Evolutionary conservation across 148 eudicot species (phyloP), one percentile per base, ranked within the genome.

Genomic region (Fagopyrum tataricum): DNA sequence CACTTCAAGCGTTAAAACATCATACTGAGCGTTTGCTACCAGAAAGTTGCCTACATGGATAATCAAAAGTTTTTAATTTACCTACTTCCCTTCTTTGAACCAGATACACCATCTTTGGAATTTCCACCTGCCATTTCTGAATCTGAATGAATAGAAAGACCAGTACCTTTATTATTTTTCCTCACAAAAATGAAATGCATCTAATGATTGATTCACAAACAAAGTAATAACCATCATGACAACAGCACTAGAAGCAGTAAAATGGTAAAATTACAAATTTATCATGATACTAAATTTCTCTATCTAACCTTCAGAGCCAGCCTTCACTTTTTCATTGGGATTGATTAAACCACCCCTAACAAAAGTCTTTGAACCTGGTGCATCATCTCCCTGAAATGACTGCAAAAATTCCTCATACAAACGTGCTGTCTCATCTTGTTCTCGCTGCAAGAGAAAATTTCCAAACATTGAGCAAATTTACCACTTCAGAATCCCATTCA

Each of bases 11-110:
- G 14, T 37, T n/a, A 37, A 37, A 69, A 42, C 51, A 20, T 70
- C 72, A 42, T 44, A 70, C 13, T 46, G 39, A 70, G 20, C 26
- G 26, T 44, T 43, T 18, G 72, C 52, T 11, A 20, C n/a, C 24
- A 68, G 51, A 74, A 79, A 77, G 49, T 84, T 85, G 85, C 82
- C 86, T 79, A 72, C 76, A 80, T 69, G 82, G 86, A 85, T 83
- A 80, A 88, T 82, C 92, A 89, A 91, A 85, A 81, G 94, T 85
- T 85, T 84, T 87, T 72, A 59, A 76, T 90, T 93, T 95, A 95
- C 99, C 99, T 95, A 95, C 99, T 95, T 81, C 99, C 96, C 93
- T 91, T 92, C 99, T 95, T 95, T 86, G 97, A 80, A 90, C 99
- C 97, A 85, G 99, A 95, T 82, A 89, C 95, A 88, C 90, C 99